These are phyloP conservation scores for Dactylis glomerata DNA, from an alignment of 176 grass and related monocot genomes.

Conservation along the genomic window DNA sequence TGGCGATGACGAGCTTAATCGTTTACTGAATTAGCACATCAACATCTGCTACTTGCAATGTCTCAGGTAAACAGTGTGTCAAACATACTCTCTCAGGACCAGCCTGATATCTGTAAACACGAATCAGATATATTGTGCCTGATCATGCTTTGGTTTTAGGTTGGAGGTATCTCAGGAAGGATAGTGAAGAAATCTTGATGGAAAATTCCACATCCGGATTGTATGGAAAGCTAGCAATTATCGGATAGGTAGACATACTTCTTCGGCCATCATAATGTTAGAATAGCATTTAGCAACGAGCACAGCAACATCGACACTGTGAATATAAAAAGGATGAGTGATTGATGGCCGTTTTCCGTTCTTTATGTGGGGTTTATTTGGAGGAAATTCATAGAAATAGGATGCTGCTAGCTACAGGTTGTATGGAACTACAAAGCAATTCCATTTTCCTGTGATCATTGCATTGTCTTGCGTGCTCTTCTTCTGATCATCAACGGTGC, in stretches of 20 bases:
- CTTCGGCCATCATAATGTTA: neutral
- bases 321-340: conserved; percentile 28
- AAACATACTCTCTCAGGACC: neutral
- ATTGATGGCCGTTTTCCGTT: neutral
- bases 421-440: conserved; percentile 44
- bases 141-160: conserved; percentile 27
- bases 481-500: neutral
- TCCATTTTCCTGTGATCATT: conserved; percentile 24
- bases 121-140: neutral
- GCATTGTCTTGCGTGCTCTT: neutral
- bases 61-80: conserved; percentile 20
- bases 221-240: conserved; percentile 19
- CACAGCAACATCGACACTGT: neutral
- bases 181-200: neutral
- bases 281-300: neutral
- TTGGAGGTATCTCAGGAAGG: conserved; percentile 1
- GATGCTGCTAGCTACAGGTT: conserved; percentile 13
- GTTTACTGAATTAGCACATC: neutral
- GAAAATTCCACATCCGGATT: neutral
- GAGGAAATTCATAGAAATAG: conserved; percentile 33
- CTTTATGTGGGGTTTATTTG: neutral
- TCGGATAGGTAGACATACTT: neutral
- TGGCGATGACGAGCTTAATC: conserved; percentile 44
- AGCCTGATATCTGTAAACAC: neutral
- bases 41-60: neutral